These are phyloP conservation scores for Colletotrichum lupini DNA, from an alignment of 2,329 filamentous ascomycete species.

Conservation along the genomic window DNA sequence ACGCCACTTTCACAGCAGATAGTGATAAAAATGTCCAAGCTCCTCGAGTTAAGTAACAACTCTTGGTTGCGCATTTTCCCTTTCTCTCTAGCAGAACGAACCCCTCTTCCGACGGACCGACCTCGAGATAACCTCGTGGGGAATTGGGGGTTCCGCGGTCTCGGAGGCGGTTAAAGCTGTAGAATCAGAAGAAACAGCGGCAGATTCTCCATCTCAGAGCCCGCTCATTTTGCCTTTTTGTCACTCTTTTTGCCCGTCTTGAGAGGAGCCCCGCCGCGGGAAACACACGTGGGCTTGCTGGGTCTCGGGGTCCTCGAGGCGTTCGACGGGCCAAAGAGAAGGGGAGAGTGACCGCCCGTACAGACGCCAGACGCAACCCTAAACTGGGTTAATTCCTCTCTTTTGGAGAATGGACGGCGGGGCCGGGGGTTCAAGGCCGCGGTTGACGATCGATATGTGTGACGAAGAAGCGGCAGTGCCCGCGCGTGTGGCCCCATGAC, in stretches of 20 bases:
- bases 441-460: background rate
- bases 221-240: background rate
- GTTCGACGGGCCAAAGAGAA: background rate
- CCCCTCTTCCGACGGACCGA: background rate
- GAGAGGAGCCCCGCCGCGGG: background rate
- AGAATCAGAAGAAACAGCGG: background rate
- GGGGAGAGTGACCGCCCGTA: background rate
- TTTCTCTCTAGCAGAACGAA: background rate
- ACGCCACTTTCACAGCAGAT: background rate
- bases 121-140: background rate
- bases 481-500: background rate
- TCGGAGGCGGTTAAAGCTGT: constrained; percentile 5
- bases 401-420: background rate
- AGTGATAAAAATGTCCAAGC: background rate
- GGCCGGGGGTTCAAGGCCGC: background rate
- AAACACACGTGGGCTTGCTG: background rate
- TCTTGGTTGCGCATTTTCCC: background rate
- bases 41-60: background rate
- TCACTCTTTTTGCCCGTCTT: background rate
- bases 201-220: background rate
- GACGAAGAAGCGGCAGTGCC: background rate
- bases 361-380: background rate
- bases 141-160: background rate
- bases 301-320: background rate
- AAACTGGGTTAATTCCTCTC: too few relatives aligned